These are phyloP conservation scores for Phytophthora sp. DNA, from an alignment of 352 stramenopile genomes.

Conservation along the genomic window DNA sequence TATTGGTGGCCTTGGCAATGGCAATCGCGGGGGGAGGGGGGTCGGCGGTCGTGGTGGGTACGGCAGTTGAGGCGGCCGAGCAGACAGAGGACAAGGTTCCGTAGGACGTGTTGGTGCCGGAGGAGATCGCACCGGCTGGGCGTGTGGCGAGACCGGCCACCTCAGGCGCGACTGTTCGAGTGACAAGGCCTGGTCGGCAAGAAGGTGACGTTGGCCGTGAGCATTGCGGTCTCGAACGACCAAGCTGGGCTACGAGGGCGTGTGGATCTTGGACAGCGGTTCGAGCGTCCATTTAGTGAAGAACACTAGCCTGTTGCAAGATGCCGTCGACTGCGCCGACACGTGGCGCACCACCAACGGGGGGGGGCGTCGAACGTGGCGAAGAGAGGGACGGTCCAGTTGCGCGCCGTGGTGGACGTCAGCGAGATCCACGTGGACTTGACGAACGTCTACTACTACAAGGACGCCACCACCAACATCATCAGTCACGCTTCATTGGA, in stretches of 20 bases:
- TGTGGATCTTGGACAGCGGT: conserved; percentile 20
- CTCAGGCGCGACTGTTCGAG: too few species aligned
- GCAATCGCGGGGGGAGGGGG: too few species aligned
- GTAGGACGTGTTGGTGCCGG: too few species aligned
- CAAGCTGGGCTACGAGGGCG: too few species aligned
- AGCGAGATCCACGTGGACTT: background rate
- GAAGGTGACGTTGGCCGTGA: background rate
- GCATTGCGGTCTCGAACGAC: too few species aligned
- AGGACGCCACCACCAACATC: background rate
- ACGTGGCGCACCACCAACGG: too few species aligned
- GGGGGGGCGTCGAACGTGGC: background rate
- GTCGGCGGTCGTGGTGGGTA: too few species aligned
- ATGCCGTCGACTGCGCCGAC: conserved; percentile 1
- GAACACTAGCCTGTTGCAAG: conserved; percentile 2
- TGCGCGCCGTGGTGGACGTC: background rate
- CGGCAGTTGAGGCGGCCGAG: too few species aligned
- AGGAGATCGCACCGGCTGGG: too few species aligned
- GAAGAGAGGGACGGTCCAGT: background rate
- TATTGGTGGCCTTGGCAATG: too few species aligned
- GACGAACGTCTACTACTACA: background rate
- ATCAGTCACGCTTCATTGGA: background rate
- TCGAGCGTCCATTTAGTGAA: conserved; percentile 19
- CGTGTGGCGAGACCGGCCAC: too few species aligned
- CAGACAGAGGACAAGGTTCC: too few species aligned
- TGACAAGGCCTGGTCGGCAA: background rate